These are phyloP conservation scores for Trichoderma semiorbis DNA, from an alignment of 2,329 filamentous ascomycete genomes.

Conservation along the genomic window DNA sequence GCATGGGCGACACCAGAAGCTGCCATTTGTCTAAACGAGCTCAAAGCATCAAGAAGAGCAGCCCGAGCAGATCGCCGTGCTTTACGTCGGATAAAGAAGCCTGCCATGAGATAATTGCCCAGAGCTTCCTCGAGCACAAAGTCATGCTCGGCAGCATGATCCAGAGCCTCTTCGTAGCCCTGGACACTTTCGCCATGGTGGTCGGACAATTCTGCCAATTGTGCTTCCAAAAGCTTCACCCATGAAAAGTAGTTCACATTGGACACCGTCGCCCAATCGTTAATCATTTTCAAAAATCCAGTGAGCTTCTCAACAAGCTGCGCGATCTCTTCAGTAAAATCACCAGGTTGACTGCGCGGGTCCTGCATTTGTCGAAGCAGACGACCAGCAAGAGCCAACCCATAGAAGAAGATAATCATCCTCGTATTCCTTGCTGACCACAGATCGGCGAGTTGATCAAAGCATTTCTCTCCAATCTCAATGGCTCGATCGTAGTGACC, in stretches of 20 bases:
- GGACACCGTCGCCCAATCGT: slow-evolving; percentile 60
- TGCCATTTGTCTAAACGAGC: slow-evolving; percentile 65
- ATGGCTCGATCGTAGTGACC: slow-evolving; percentile 60
- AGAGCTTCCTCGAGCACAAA: slow-evolving; percentile 70
- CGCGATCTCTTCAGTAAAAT: slow-evolving; percentile 41
- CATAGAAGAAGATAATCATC: slow-evolving; percentile 57
- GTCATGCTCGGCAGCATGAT: slow-evolving; percentile 65
- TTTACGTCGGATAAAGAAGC: slow-evolving; percentile 62
- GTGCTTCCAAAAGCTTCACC: slow-evolving; percentile 65
- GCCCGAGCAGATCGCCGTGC: slow-evolving; percentile 66
- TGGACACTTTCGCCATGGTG: slow-evolving; percentile 57
- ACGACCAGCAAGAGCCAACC: slow-evolving; percentile 52
- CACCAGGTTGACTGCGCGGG: slow-evolving; percentile 41
- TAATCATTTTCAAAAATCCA: slow-evolving; percentile 56
- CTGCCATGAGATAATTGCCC: slow-evolving; percentile 70
- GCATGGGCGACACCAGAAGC: slow-evolving; percentile 66
- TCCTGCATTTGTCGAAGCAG: slow-evolving; percentile 50
- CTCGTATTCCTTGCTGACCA: slow-evolving; percentile 60
- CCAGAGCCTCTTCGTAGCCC: slow-evolving; percentile 67
- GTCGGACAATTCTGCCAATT: slow-evolving; percentile 60
- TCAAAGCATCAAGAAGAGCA: slow-evolving; percentile 64
- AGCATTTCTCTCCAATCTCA: slow-evolving; percentile 51
- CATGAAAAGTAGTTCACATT: slow-evolving; percentile 70
- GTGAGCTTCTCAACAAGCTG: slow-evolving; percentile 52
- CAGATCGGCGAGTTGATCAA: slow-evolving; percentile 46